Percentiles rank a stretch among this genome's conserved stretches.
Evolutionary conservation across 352 stramenopile species (phyloP).

Genomic region (Phytophthora citricola): DNA sequence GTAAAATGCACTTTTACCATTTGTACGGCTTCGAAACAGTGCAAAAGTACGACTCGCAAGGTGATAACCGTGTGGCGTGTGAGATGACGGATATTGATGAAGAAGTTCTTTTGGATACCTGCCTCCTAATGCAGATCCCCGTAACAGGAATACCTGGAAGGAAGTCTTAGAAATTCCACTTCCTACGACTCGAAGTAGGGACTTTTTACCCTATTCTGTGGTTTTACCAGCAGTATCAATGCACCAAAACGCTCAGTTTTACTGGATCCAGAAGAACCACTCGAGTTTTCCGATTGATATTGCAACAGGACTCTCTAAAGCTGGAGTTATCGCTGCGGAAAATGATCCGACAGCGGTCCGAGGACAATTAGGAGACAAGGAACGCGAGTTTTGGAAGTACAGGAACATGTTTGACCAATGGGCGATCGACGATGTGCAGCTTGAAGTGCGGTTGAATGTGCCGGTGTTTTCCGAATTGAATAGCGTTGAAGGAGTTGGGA

Average conservation of each 20-base stretch:
- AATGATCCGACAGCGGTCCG: conserved; percentile 55
- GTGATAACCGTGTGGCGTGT: conserved; percentile 70
- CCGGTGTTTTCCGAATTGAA: conserved; percentile 41
- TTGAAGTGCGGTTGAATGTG: conserved; percentile 62
- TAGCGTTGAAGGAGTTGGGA: conserved; percentile 26
- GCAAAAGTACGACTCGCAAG: conserved; percentile 54
- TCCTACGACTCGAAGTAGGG: neutral
- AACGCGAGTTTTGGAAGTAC: conserved; percentile 64
- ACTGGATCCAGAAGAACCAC: conserved; percentile 72
- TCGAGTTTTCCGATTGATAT: conserved; percentile 72
- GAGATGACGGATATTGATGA: conserved; percentile 54
- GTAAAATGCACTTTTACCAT: conserved; percentile 70
- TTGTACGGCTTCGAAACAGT: conserved; percentile 55
- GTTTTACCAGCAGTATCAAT: conserved; percentile 50
- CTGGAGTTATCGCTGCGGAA: conserved; percentile 34
- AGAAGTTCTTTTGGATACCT: conserved; percentile 64
- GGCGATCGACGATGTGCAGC: conserved; percentile 62
- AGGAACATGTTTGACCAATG: conserved; percentile 83
- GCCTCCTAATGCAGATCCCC: conserved; percentile 29
- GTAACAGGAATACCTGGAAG: conserved; percentile 59
- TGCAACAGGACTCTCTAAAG: conserved; percentile 25
- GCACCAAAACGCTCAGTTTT: conserved; percentile 55
- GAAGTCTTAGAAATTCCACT: conserved; percentile 45
- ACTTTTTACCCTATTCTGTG: conserved; percentile 35
- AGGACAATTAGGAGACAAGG: conserved; percentile 39